Percentiles rank a stretch among this genome's conserved stretches.
phyloP scores from a whole-genome alignment of 2,329 filamentous ascomycete genomes.

The Penicillium sp. region DNA sequence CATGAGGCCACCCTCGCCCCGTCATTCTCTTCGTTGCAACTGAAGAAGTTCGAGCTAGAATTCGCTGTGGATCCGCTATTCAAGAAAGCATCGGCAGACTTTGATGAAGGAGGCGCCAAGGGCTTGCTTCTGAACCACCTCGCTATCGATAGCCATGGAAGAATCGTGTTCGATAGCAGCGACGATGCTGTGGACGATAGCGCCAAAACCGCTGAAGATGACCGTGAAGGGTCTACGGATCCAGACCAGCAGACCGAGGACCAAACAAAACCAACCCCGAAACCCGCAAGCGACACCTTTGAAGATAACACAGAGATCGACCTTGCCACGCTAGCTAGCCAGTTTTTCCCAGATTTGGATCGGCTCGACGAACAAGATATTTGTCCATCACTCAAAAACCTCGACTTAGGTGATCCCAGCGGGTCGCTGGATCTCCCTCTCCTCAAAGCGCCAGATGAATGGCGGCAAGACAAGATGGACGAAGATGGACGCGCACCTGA shows the following conservation, averaged over 20 bases:
- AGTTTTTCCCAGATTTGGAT: conserved; percentile 81
- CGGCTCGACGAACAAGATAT: conserved; percentile 82
- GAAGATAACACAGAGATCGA: conserved; percentile 72
- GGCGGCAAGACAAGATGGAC: conserved; percentile 66
- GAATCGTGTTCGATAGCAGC: conserved; percentile 98
- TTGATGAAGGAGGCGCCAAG: conserved; percentile 96
- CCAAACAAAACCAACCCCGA: conserved; percentile 34
- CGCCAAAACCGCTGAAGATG: conserved; percentile 39
- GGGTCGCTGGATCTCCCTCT: conserved; percentile 88
- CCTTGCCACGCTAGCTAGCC: conserved; percentile 68
- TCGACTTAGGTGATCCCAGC: conserved; percentile 83
- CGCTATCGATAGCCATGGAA: conserved; percentile 86
- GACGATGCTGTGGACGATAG: conserved; percentile 68
- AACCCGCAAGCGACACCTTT: conserved; percentile 37
- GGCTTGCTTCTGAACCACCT: conserved; percentile 92
- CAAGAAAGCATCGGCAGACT: conserved; percentile 97
- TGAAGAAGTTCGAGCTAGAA: conserved; percentile 97
- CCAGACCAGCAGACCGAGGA: conserved; percentile 50
- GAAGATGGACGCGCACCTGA: conserved; percentile 55
- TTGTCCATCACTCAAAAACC: conserved; percentile 90
- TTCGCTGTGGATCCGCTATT: conserved; percentile 97
- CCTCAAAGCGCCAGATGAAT: conserved; percentile 83
- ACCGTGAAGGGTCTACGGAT: conserved; percentile 45
- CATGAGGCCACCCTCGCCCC: conserved; percentile 91
- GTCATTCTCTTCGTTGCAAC: conserved; percentile 80